Conservation (phyloP, 2,329 filamentous ascomycete genomes). For the Fusarium zealandicum region DNA sequence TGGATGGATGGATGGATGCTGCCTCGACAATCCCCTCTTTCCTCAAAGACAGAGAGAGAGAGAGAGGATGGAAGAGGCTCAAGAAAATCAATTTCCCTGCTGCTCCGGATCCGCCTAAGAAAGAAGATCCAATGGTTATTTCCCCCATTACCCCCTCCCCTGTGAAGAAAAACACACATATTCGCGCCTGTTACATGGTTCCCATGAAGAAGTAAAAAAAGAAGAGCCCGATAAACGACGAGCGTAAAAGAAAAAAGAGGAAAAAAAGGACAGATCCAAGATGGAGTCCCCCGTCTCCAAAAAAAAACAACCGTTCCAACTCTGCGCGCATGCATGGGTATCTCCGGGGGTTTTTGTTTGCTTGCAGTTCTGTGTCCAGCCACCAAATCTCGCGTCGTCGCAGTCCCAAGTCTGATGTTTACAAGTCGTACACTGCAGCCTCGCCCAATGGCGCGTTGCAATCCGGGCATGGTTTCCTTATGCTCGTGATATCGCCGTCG, state of each 20-base stretch:
- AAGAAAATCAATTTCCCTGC: constrained; percentile 40
- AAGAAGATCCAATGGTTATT: constrained; percentile 9
- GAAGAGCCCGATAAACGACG: constrained; percentile 9
- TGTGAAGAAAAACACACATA: constrained; percentile 10
- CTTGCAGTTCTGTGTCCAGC: constrained; percentile 36
- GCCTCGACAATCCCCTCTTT: constrained; percentile 17
- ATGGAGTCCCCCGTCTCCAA: constrained; percentile 43
- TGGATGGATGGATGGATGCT: not conserved
- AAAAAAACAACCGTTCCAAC: constrained; percentile 33
- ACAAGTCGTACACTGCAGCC: constrained; percentile 40
- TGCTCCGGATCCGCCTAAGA: constrained; percentile 33
- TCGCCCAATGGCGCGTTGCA: constrained; percentile 38
- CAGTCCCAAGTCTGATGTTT: constrained; percentile 24
- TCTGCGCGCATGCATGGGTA: constrained; percentile 42
- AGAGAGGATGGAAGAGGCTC: constrained; percentile 17
- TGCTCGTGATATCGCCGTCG: too few relatives aligned
- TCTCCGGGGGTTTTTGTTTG: constrained; percentile 42
- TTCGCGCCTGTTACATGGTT: constrained; percentile 32
- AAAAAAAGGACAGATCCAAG: constrained; percentile 35
- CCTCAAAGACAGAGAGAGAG: too few relatives aligned
- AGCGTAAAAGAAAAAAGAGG: not conserved
- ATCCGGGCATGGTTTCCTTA: constrained; percentile 5
- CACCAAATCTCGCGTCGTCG: constrained; percentile 37
- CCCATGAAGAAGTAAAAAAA: constrained; percentile 6
- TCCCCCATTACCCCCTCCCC: constrained; percentile 31